A percentile compares a stretch with the other conserved stretches of the same genome.
phyloP scores from a whole-genome alignment of 805 yeast genomes.

The Candida vartiovaarae region DNA sequence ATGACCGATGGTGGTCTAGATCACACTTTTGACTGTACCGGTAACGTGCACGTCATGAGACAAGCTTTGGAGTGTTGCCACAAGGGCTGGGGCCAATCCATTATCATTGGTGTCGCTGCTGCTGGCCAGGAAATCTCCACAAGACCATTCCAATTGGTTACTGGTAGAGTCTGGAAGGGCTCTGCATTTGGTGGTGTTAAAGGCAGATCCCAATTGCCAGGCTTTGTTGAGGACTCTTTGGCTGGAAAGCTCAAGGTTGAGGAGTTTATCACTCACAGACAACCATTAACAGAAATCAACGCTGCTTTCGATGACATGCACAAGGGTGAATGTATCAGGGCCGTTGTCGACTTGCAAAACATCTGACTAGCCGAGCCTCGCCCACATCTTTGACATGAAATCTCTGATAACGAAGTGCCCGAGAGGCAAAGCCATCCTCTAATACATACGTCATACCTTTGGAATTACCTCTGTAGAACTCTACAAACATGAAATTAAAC shows the following conservation, averaged over 20 bases:
- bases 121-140: conserved; percentile 96
- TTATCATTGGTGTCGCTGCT: conserved; percentile 97
- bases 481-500: neutral
- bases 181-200: conserved; percentile 99
- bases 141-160: conserved; percentile 97
- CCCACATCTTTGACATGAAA: neutral
- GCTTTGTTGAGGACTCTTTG: conserved; percentile 79
- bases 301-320: conserved; percentile 93
- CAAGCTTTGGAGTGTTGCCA: conserved; percentile 94
- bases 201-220: conserved; percentile 94
- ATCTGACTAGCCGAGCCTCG: conserved; percentile 7
- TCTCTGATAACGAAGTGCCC: neutral
- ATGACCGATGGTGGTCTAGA: conserved; percentile 97
- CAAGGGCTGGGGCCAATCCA: conserved; percentile 98
- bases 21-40: conserved; percentile 96
- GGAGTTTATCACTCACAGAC: conserved; percentile 92
- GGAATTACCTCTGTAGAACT: neutral
- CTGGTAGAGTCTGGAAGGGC: conserved; percentile 98
- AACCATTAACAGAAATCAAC: conserved; percentile 70
- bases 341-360: conserved; percentile 54
- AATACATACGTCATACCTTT: neutral
- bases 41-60: conserved; percentile 93
- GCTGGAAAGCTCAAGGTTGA: conserved; percentile 80
- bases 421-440: neutral
- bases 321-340: conserved; percentile 88